Evolutionary conservation across 768 basidiomycete species (phyloP), one percentile per base, ranked within the genome.

Genomic region (Macrocybe gigantea): DNA sequence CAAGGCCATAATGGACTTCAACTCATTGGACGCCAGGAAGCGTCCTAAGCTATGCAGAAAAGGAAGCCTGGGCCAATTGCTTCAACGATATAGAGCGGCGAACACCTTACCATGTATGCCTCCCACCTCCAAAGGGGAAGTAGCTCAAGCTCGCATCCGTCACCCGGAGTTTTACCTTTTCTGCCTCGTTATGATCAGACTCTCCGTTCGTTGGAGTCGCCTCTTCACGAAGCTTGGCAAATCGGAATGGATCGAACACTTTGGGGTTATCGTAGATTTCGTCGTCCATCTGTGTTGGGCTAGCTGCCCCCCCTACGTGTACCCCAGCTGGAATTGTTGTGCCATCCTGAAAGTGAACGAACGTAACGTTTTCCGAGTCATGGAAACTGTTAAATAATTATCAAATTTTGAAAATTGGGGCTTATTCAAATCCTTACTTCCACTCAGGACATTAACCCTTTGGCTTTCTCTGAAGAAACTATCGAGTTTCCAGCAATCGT

Each of bases 1-100:
- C 34, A 74, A 63, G 0, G 75, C 73, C 37, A 80, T 47, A 63
- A 78, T 69, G 0, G 64, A 49, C 53, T 78, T 78, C 29, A 77
- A 40, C 50, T 70, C 69, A 5, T 49, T 56, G 0, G 70, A 63
- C 2, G 71, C 73, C 49, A 77, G 73, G 56, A 72, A 74, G 1
- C 75, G 65, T 13, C 73, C 67, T 5, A 70, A 67, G 40, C 64
- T 54, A 35, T 56, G 41, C 9, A n/a, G 33, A 7, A 29, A 4
- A 38, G 3, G 11, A n/a, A 43, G 37, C 37, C 29, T 33, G 29
- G n/a, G 35, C 31, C 14, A 12, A n/a, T 33, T 38, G 10, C 10
- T 11, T 5, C 2, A 39, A 33, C 35, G 15, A 12, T n/a, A 29
- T 14, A 44, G 7, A n/a, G 14, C 12, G 22, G 14, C 12, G 22